These are phyloP conservation scores for Stachybotrys echinatus DNA, from an alignment of 2,329 filamentous ascomycete genomes.

Conservation along the genomic window DNA sequence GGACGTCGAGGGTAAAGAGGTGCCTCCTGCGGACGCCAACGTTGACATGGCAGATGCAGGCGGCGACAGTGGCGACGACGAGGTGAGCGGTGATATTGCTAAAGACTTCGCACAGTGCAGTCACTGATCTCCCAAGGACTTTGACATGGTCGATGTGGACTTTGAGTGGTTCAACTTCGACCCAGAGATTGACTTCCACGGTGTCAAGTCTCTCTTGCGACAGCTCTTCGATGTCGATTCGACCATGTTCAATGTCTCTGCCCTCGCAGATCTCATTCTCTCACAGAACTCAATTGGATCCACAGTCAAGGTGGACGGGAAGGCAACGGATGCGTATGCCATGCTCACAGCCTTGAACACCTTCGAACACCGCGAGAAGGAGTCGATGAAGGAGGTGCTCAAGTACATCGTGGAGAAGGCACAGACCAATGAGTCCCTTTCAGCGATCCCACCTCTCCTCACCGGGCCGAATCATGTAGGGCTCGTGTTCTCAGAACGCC, in stretches of 20 bases:
- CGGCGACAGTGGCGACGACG: conserved; percentile 48
- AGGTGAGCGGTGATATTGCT: conserved; percentile 28
- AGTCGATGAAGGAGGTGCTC: conserved; percentile 64
- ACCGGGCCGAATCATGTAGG: conserved; percentile 59
- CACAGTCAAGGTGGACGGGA: conserved; percentile 95
- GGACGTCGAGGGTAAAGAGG: conserved; percentile 38
- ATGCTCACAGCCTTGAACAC: conserved; percentile 86
- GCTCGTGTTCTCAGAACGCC: conserved; percentile 81
- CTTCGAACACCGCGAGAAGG: conserved; percentile 69
- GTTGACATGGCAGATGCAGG: conserved; percentile 47
- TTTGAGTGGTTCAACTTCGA: conserved; percentile 99
- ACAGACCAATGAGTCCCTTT: conserved; percentile 47
- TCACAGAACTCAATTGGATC: conserved; percentile 85
- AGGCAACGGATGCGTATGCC: conserved; percentile 87
- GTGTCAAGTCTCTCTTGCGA: conserved; percentile 80
- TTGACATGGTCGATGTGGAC: conserved; percentile 88
- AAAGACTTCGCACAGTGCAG: conserved; percentile 3
- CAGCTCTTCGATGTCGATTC: conserved; percentile 91
- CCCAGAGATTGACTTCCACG: conserved; percentile 86
- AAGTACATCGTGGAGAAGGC: conserved; percentile 63
- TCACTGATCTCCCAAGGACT: conserved; percentile 53
- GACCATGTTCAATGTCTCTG: conserved; percentile 80
- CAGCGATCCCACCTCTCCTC: conserved; percentile 54
- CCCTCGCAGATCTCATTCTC: conserved; percentile 78
- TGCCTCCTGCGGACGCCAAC: conserved; percentile 32